Conservation (phyloP, 1,284 basidiomycete genomes). For the Apiotrichum montevideense region DNA sequence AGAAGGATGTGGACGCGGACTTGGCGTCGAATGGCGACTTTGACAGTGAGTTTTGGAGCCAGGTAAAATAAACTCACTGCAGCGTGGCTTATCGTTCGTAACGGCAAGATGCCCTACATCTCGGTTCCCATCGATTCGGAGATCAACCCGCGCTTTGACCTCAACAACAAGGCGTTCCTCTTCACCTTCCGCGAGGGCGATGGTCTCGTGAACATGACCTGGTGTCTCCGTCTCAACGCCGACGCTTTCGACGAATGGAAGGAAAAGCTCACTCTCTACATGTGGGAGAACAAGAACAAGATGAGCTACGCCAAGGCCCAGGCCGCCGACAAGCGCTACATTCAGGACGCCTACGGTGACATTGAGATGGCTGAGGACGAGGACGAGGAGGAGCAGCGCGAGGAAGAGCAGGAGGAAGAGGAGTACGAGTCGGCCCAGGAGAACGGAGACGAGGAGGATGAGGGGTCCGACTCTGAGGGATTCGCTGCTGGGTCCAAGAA, state of each 20-base stretch:
- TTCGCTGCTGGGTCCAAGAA: conserved; percentile 60
- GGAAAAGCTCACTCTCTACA: conserved; percentile 60
- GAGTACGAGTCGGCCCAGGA: conserved; percentile 64
- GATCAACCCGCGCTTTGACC: conserved; percentile 57
- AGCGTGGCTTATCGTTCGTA: conserved; percentile 46
- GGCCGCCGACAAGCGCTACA: conserved; percentile 59
- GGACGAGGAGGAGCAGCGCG: conserved; percentile 55
- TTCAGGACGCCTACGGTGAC: conserved; percentile 63
- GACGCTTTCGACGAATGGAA: conserved; percentile 61
- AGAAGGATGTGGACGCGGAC: conserved; percentile 59
- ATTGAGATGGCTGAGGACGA: conserved; percentile 61
- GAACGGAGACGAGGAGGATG: conserved; percentile 50
- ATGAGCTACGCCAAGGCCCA: conserved; percentile 74
- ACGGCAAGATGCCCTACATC: conserved; percentile 41
- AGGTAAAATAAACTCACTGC: conserved; percentile 1
- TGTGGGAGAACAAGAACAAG: conserved; percentile 80
- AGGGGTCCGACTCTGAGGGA: conserved; percentile 51
- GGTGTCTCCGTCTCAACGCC: conserved; percentile 70
- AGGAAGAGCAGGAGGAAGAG: conserved; percentile 59
- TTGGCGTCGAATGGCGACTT: conserved; percentile 57
- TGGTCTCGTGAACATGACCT: conserved; percentile 61
- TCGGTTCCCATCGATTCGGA: conserved; percentile 47
- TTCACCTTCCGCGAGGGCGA: conserved; percentile 53
- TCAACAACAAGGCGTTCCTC: conserved; percentile 59
- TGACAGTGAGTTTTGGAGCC: conserved; percentile 41